phyloP scores from a whole-genome alignment of 345 rosid species.

The Aurinia saxatilis region DNA sequence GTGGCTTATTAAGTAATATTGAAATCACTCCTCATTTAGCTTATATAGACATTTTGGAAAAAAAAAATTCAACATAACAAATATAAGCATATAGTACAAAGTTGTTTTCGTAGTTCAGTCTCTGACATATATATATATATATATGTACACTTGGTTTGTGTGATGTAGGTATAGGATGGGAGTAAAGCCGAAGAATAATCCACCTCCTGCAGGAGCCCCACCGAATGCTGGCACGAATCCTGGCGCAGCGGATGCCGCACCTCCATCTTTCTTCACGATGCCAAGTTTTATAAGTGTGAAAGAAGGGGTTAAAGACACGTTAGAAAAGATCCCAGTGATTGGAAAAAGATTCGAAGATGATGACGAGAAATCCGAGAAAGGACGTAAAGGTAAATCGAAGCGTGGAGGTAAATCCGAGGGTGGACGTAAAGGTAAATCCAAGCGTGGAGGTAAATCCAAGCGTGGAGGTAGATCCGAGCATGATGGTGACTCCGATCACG shows the following conservation, averaged over 20 bases:
- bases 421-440: neutral
- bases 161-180: constrained; percentile 19
- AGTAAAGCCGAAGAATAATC: constrained; percentile 2
- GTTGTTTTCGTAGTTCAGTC: neutral
- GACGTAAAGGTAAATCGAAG: neutral
- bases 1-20: constrained; percentile 55
- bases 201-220: constrained; percentile 13
- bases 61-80: too few relatives aligned
- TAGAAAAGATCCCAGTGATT: neutral
- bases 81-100: too few relatives aligned
- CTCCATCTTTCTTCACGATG: neutral
- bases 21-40: neutral
- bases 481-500: neutral
- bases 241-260: too few relatives aligned
- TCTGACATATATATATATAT: too few relatives aligned
- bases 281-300: neutral
- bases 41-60: too few relatives aligned
- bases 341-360: neutral
- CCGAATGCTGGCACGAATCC: too few relatives aligned
- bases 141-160: neutral
- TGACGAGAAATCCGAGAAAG: too few relatives aligned
- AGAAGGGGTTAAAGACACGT: too few relatives aligned
- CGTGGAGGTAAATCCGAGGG: neutral
- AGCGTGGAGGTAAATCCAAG: neutral
- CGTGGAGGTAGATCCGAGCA: neutral